Base-by-base conservation (phyloP, 2,329 filamentous ascomycete species). In the Iodosphaeria phyllophila region DNA sequence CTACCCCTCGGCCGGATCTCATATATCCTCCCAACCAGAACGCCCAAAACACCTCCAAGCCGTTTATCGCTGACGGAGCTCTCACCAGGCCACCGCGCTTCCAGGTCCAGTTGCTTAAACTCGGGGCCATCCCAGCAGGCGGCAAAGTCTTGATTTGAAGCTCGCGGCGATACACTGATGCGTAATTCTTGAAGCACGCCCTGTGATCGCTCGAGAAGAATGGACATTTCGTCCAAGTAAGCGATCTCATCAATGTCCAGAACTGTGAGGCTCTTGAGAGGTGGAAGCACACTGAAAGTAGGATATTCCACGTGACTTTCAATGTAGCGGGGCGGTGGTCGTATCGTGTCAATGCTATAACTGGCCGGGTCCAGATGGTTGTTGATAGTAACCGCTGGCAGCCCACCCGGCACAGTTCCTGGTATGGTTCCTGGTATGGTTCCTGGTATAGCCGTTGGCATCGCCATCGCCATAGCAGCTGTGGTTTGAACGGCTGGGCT, bases 161-260 rank as follows among this genome's bases (percentile, higher is more conserved):
- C 56, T 28, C 51, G 56, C 17, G 52, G 42, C 5, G 77, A 68
- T 28, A 89, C 68, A 5, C 80, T 77, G 5, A 89, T 61, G 21
- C 77, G 62, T 17, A 91, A 56, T 44, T 86, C 79, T 16, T 64
- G 61, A 10, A 89, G 51, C 20, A 59, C 59, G 32, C 61, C 56
- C 30, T 67, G 58, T 8, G 78, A 86, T 13, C 71, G 65, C 31
- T 74, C 73, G 31, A 89, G 69, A 8, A 89, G 58, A 20, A 79
- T 57, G 27, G 74, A 74, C 65, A 89, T 75, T 48, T 89, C 80
- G 40, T 86, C 78, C 18, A 86, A 50, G 43, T 89, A 89, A 15
- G 73, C 64, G n/a, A 80, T 50, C 41, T 86, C 77, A 39, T 89
- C 80, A 30, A 89, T 76, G 36, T 89, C 75, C 20, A 89, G 55